Percentiles rank a stretch among this genome's conserved stretches.
Evolutionary conservation across 768 basidiomycete genomes (phyloP).

Genomic region (Strobilomyces confusus): DNA sequence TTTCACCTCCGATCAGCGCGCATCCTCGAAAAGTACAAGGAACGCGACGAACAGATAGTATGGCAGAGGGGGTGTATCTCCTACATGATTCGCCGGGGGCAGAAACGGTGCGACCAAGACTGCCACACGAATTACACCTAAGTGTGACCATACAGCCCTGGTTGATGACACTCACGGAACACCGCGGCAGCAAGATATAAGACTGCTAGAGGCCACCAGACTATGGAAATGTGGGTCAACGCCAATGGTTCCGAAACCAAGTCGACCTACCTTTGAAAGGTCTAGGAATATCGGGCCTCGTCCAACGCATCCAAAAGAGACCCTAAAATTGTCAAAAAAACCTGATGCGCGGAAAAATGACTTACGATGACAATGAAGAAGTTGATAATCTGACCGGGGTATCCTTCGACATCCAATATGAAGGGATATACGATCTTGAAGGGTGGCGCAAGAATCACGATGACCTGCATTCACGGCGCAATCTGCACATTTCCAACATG

Average conservation of each 20-base stretch:
- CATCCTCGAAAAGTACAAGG: conserved; percentile 13
- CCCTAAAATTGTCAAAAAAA: conserved; percentile 30
- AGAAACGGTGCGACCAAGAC: conserved; percentile 57
- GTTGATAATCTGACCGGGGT: conserved; percentile 52
- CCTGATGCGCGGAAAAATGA: background rate
- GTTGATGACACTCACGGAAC: conserved; percentile 40
- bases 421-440: conserved; percentile 54
- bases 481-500: background rate
- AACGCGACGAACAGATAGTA: conserved; percentile 43
- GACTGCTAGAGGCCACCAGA: conserved; percentile 52
- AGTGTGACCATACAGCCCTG: conserved; percentile 5
- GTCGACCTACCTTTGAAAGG: conserved; percentile 49
- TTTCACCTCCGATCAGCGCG: conserved; percentile 18
- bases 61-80: conserved; percentile 58
- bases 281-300: conserved; percentile 40
- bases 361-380: conserved; percentile 54
- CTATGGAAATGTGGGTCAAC: conserved; percentile 20
- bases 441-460: conserved; percentile 54
- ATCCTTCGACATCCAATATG: conserved; percentile 51
- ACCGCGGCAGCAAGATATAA: conserved; percentile 51
- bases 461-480: conserved; percentile 32
- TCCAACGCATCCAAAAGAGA: conserved; percentile 54
- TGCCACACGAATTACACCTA: conserved; percentile 8
- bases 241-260: background rate
- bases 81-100: conserved; percentile 48